Conservation (phyloP, 1,284 basidiomycete species). For the Trametes sp. region DNA sequence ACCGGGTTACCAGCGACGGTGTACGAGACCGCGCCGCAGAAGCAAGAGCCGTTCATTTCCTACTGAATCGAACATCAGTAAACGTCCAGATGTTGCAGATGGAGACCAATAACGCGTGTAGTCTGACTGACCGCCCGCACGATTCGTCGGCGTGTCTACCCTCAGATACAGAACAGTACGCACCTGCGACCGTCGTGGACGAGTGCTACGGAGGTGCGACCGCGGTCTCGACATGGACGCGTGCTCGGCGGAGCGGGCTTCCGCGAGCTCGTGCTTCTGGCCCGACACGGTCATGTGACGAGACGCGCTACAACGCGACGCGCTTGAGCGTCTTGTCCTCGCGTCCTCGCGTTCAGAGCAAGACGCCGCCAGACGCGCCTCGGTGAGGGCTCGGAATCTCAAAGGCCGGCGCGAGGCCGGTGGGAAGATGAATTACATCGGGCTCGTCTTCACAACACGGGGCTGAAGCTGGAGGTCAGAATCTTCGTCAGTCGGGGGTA, state of each 20-base stretch:
- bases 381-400: no score
- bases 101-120: not conserved
- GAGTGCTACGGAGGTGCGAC: not conserved
- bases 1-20: constrained; percentile 54
- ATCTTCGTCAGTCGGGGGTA: not conserved
- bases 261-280: not conserved
- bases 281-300: constrained; percentile 6
- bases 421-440: no score
- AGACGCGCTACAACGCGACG: not conserved
- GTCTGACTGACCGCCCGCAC: not conserved
- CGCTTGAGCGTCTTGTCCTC: not conserved
- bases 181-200: not conserved
- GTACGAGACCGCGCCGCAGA: constrained; percentile 59
- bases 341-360: not conserved
- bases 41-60: constrained; percentile 49
- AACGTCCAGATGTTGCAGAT: not conserved
- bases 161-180: not conserved
- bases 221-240: not conserved
- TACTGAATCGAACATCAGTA: not conserved
- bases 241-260: not conserved
- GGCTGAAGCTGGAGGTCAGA: not conserved
- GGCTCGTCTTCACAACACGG: not conserved
- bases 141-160: not conserved
- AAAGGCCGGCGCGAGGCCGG: no score
- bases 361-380: not conserved